phyloP scores from a whole-genome alignment of 306 rosid species.

The Pterocarpus santalinus region DNA sequence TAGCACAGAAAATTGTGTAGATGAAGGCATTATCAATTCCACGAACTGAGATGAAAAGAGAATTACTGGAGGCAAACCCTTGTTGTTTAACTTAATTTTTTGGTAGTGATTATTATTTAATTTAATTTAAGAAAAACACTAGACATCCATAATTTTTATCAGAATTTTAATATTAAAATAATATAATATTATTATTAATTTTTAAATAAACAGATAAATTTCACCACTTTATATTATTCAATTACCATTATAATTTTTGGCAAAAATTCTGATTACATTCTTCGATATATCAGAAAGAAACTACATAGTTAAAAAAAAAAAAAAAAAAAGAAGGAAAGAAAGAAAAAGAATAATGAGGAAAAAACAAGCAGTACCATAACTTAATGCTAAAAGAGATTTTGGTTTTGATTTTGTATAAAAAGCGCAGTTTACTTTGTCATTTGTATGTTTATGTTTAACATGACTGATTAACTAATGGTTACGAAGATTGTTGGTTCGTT shows the following conservation, averaged over 20 bases:
- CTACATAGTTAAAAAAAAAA: no score
- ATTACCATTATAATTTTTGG: no score
- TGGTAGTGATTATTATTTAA: no score
- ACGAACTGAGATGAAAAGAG: background rate
- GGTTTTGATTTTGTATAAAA: background rate
- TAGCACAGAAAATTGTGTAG: background rate
- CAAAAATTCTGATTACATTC: no score
- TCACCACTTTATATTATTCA: no score
- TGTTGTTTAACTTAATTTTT: background rate
- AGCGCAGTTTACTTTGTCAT: background rate
- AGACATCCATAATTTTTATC: no score
- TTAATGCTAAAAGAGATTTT: background rate
- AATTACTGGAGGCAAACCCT: background rate
- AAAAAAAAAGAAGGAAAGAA: no score
- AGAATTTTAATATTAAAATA: no score
- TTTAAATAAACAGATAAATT: no score
- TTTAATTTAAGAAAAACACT: no score
- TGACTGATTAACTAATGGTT: background rate
- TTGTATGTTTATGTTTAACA: background rate
- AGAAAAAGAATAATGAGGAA: background rate
- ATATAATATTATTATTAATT: no score
- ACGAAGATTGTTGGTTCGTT: background rate
- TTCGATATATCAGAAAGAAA: no score
- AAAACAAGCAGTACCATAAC: background rate
- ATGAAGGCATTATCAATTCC: background rate